Percentiles rank a stretch among this genome's conserved stretches.
Evolutionary conservation across 2,329 filamentous ascomycete species (phyloP).

Genomic region (Alternaria solani): DNA sequence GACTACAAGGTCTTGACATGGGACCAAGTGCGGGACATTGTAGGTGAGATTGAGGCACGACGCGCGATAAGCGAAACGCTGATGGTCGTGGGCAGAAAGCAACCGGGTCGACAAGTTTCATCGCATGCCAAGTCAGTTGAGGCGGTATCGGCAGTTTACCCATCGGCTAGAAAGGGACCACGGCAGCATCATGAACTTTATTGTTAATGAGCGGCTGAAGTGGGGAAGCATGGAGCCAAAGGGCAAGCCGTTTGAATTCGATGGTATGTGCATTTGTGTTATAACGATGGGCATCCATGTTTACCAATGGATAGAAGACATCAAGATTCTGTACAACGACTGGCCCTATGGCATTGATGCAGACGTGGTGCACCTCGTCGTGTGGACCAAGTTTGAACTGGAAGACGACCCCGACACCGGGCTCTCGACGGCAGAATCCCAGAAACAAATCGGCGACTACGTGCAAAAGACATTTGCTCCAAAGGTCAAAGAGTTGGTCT

Average conservation of each 20-base stretch:
- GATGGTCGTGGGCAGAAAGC: constrained; percentile 49
- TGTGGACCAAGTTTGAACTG: constrained; percentile 91
- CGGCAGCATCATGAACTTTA: constrained; percentile 80
- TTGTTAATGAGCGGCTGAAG: constrained; percentile 72
- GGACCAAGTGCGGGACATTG: constrained; percentile 71
- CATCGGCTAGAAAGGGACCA: constrained; percentile 69
- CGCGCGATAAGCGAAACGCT: constrained; percentile 10
- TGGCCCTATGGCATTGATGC: constrained; percentile 90
- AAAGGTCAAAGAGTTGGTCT: constrained; percentile 63
- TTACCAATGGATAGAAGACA: constrained; percentile 59
- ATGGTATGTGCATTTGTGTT: constrained; percentile 7
- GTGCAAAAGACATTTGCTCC: constrained; percentile 72
- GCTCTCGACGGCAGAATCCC: constrained; percentile 71
- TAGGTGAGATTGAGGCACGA: constrained; percentile 35
- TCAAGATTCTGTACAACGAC: constrained; percentile 85
- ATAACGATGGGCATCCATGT: neutral
- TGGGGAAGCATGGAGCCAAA: constrained; percentile 66
- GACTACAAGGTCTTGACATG: constrained; percentile 72
- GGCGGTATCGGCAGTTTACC: constrained; percentile 78
- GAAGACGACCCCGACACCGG: constrained; percentile 71
- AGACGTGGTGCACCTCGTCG: constrained; percentile 81
- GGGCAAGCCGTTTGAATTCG: constrained; percentile 54
- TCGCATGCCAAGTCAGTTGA: constrained; percentile 76
- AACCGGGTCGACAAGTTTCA: constrained; percentile 81
- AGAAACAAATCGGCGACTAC: constrained; percentile 73